A percentile compares a stretch with the other conserved stretches of the same genome.
phyloP scores from a whole-genome alignment of 768 basidiomycete genomes.

The Phallus indusiatus region DNA sequence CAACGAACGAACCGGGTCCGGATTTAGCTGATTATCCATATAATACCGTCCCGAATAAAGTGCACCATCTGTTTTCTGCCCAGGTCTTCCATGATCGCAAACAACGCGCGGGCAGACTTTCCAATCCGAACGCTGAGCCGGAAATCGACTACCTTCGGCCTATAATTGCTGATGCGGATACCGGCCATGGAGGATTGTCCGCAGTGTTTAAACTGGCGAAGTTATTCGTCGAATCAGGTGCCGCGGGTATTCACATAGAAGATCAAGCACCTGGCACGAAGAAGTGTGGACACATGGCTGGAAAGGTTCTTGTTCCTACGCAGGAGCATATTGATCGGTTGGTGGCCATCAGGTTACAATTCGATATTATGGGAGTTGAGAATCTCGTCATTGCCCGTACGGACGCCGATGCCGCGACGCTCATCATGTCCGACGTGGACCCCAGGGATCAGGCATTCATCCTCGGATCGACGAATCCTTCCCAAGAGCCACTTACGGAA shows the following conservation, averaged over 20 bases:
- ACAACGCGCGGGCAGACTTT: slow-evolving; percentile 75
- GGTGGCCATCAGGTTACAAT: slow-evolving; percentile 93
- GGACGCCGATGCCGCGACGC: slow-evolving; percentile 94
- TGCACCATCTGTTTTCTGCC: slow-evolving; percentile 95
- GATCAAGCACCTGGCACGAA: slow-evolving; percentile 98
- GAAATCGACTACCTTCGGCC: slow-evolving; percentile 87
- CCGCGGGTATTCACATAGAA: slow-evolving; percentile 95
- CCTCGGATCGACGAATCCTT: slow-evolving; percentile 77
- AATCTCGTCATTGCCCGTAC: slow-evolving; percentile 91
- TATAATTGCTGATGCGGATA: slow-evolving; percentile 94
- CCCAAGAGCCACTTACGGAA: slow-evolving; percentile 56
- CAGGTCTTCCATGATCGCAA: slow-evolving; percentile 99
- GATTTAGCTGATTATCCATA: slow-evolving; percentile 99
- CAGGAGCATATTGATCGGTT: slow-evolving; percentile 97
- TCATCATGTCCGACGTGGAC: slow-evolving; percentile 95
- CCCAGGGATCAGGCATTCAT: slow-evolving; percentile 97
- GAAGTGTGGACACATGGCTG: slow-evolving; percentile 92
- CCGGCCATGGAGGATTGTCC: slow-evolving; percentile 96
- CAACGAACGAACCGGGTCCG: slow-evolving; percentile 93
- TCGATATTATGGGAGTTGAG: slow-evolving; percentile 96
- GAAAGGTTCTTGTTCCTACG: slow-evolving; percentile 95
- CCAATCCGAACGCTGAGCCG: slow-evolving; percentile 63
- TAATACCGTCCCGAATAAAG: slow-evolving; percentile 98
- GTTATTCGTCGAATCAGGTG: slow-evolving; percentile 97
- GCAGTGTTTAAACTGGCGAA: slow-evolving; percentile 98